Evolutionary conservation across 768 basidiomycete genomes (phyloP).

Genomic region (Mycena indigotica): DNA sequence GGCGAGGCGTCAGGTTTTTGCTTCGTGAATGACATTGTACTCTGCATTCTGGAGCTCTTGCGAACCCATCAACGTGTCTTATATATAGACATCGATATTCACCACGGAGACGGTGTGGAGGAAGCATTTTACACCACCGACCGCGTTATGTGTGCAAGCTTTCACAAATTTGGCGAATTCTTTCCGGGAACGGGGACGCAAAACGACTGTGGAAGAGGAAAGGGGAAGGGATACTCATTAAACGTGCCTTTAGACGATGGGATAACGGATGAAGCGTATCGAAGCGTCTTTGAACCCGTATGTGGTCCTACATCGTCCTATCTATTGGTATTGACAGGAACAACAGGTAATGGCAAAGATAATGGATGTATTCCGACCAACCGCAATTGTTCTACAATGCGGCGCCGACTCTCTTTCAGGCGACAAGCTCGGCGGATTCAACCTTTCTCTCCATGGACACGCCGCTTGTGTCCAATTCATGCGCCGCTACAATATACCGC

Average conservation of each 20-base stretch:
- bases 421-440: conserved; percentile 96
- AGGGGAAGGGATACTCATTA: conserved; percentile 84
- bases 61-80: conserved; percentile 84
- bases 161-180: conserved; percentile 97
- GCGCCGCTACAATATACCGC: conserved; percentile 76
- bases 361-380: conserved; percentile 84
- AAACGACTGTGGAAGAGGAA: conserved; percentile 81
- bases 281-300: conserved; percentile 89
- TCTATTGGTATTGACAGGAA: too few species aligned
- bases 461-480: conserved; percentile 89
- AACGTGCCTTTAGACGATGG: conserved; percentile 96
- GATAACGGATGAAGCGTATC: conserved; percentile 86
- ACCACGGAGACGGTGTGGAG: conserved; percentile 98
- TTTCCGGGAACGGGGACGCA: conserved; percentile 89
- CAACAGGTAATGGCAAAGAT: conserved; percentile 85
- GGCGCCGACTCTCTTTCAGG: conserved; percentile 95
- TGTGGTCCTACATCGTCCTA: too few species aligned
- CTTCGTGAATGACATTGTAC: conserved; percentile 98
- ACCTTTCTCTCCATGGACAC: conserved; percentile 93
- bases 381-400: conserved; percentile 89
- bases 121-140: conserved; percentile 98
- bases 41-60: conserved; percentile 89
- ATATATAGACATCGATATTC: conserved; percentile 98
- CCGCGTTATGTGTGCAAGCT: conserved; percentile 93
- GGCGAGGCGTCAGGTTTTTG: conserved; percentile 99